Percentiles rank a stretch among this genome's conserved stretches.
Evolutionary conservation across 2,329 filamentous ascomycete genomes (phyloP).

Genomic region (Trichoderma pleuroti): DNA sequence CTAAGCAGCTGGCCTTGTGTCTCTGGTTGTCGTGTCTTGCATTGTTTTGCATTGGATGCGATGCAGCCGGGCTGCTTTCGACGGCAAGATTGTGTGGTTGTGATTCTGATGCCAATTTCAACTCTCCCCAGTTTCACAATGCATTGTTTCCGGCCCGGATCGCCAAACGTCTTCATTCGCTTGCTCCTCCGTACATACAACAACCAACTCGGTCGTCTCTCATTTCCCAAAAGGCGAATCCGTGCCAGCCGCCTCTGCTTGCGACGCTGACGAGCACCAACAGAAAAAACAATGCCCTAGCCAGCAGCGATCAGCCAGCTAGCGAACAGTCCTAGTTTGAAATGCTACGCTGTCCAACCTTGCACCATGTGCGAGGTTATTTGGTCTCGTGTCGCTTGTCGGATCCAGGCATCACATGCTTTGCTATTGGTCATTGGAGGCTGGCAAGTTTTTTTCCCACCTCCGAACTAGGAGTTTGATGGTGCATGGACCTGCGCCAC

Average conservation of each 20-base stretch:
- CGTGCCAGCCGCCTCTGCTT: not conserved
- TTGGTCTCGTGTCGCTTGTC: conserved; percentile 12
- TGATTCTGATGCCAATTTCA: not conserved
- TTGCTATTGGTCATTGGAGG: conserved; percentile 2
- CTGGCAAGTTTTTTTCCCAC: conserved; percentile 6
- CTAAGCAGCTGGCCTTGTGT: not conserved
- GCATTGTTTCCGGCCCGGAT: not conserved
- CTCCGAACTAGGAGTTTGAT: conserved; percentile 16
- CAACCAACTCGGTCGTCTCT: not conserved
- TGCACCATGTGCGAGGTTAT: not conserved
- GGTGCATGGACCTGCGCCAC: not conserved
- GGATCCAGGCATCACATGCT: conserved; percentile 15
- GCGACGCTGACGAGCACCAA: not conserved
- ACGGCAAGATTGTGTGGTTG: not conserved
- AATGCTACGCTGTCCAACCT: not conserved
- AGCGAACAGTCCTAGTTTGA: not conserved
- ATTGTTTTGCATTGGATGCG: not conserved
- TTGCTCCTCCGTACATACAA: too few species aligned
- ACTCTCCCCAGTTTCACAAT: not conserved
- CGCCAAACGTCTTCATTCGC: not conserved
- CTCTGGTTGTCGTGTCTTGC: not conserved
- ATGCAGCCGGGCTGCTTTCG: not conserved
- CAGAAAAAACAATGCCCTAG: not conserved
- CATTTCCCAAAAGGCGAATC: not conserved
- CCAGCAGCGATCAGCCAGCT: not conserved